These are phyloP conservation scores for Aspergillus hancockii DNA, from an alignment of 495 filamentous ascomycete species.

Conservation along the genomic window DNA sequence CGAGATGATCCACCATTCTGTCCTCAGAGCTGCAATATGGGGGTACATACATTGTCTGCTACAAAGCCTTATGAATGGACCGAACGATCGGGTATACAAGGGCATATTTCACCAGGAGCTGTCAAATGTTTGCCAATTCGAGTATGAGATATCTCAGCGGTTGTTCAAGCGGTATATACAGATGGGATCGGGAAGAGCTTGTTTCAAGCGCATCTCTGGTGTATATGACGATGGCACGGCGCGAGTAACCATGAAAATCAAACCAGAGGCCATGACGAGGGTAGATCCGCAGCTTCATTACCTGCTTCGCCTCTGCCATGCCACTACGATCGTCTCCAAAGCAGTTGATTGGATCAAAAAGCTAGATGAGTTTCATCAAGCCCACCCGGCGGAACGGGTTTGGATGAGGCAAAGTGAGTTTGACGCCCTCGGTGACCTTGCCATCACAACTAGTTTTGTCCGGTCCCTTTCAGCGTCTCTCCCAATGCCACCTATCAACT, in stretches of 20 bases:
- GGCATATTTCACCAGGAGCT: slow-evolving; percentile 36
- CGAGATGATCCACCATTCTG: slow-evolving; percentile 32
- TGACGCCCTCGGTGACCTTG: slow-evolving; percentile 27
- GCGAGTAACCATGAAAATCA: slow-evolving; percentile 30
- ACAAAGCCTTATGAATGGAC: slow-evolving; percentile 16
- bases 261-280: slow-evolving; percentile 25
- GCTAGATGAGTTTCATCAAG: neutral
- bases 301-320: slow-evolving; percentile 22
- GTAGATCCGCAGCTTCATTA: slow-evolving; percentile 28
- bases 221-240: slow-evolving; percentile 30
- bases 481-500: slow-evolving; percentile 25
- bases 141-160: slow-evolving; percentile 31
- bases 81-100: slow-evolving; percentile 22
- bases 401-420: slow-evolving; percentile 22
- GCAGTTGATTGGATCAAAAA: slow-evolving; percentile 9
- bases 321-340: neutral
- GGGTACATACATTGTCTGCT: slow-evolving; percentile 35
- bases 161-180: slow-evolving; percentile 34
- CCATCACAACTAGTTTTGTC: slow-evolving; percentile 28
- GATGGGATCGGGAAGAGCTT: slow-evolving; percentile 16
- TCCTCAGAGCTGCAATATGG: slow-evolving; percentile 34
- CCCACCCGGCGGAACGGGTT: slow-evolving; percentile 8
- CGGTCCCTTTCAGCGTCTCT: slow-evolving; percentile 23
- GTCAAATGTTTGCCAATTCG: slow-evolving; percentile 36
- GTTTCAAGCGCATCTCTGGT: slow-evolving; percentile 35